These are phyloP conservation scores for Scortechinia acanthostroma DNA, from an alignment of 2,329 filamentous ascomycete species.

Conservation along the genomic window DNA sequence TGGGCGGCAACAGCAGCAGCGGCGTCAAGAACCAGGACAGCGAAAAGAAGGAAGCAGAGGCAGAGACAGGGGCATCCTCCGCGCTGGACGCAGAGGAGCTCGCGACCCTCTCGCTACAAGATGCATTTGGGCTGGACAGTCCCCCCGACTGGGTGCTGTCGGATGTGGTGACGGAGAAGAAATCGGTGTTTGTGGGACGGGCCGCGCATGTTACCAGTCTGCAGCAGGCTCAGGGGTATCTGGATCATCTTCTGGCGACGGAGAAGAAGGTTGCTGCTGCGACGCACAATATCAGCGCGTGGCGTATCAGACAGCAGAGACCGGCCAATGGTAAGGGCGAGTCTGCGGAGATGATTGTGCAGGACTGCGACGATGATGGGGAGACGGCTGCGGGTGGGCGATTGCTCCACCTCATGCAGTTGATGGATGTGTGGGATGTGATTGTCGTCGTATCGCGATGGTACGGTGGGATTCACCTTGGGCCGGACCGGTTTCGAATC, in stretches of 20 bases:
- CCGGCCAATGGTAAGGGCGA: neutral
- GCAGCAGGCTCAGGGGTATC: conserved; percentile 42
- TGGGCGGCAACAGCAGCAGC: neutral
- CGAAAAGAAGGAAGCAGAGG: neutral
- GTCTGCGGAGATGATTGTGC: conserved; percentile 20
- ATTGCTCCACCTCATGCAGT: conserved; percentile 55
- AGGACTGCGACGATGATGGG: conserved; percentile 65
- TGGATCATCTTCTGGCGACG: conserved; percentile 49
- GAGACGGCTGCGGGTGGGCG: conserved; percentile 60
- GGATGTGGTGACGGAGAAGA: conserved; percentile 53
- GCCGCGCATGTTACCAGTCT: conserved; percentile 42
- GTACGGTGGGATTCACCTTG: conserved; percentile 62
- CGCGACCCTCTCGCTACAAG: neutral
- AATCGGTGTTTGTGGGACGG: conserved; percentile 57
- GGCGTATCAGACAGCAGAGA: neutral
- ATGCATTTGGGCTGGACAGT: neutral
- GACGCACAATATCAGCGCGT: conserved; percentile 54
- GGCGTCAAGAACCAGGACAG: neutral
- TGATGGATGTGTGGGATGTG: conserved; percentile 64
- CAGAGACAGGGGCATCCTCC: neutral
- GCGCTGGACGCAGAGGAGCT: neutral
- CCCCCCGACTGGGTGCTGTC: conserved; percentile 41
- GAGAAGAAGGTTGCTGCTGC: conserved; percentile 59
- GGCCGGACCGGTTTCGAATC: conserved; percentile 57
- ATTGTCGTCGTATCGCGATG: conserved; percentile 62